Percentiles rank a stretch among this genome's conserved stretches.
These are phyloP conservation scores for Artemisia annua DNA, from an alignment of 129 eudicot genomes.

Conservation along the genomic window DNA sequence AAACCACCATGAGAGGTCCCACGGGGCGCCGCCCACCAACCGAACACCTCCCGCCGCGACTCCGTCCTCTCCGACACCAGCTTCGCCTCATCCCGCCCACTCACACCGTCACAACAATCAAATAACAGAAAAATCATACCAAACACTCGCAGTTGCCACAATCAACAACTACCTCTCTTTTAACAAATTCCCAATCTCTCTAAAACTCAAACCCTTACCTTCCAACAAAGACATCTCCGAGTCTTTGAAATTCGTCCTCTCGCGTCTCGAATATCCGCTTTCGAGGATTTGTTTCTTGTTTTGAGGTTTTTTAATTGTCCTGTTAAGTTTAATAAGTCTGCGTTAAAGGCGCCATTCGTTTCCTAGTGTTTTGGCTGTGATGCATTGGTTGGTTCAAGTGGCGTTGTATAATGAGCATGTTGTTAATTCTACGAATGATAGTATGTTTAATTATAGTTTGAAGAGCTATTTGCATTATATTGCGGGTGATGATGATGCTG, in stretches of 20 bases:
- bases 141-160: constrained; percentile 42
- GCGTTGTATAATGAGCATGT: constrained; percentile 41
- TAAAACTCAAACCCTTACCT: constrained; percentile 62
- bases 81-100: constrained; percentile 56
- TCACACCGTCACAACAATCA: constrained; percentile 24
- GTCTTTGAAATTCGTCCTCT: constrained; percentile 58
- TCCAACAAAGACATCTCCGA: constrained; percentile 66
- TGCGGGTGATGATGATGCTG: constrained; percentile 65
- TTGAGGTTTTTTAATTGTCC: constrained; percentile 65
- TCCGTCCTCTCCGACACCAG: constrained; percentile 94
- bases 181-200: constrained; percentile 34
- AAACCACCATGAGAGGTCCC: too few relatives aligned
- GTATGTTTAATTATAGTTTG: constrained; percentile 35
- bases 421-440: constrained; percentile 21
- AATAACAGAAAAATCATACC: constrained; percentile 53
- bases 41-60: constrained; percentile 53
- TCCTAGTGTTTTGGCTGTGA: constrained; percentile 61
- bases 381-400: constrained; percentile 81
- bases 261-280: constrained; percentile 42
- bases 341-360: constrained; percentile 69
- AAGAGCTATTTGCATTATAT: constrained; percentile 53
- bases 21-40: too few relatives aligned
- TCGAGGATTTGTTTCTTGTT: constrained; percentile 39
- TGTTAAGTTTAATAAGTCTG: constrained; percentile 63
- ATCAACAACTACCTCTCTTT: constrained; percentile 67